A percentile compares a stretch with the other conserved stretches of the same genome.
phyloP scores from a whole-genome alignment of 441 rosid species.

The Metrosideros polymorpha region DNA sequence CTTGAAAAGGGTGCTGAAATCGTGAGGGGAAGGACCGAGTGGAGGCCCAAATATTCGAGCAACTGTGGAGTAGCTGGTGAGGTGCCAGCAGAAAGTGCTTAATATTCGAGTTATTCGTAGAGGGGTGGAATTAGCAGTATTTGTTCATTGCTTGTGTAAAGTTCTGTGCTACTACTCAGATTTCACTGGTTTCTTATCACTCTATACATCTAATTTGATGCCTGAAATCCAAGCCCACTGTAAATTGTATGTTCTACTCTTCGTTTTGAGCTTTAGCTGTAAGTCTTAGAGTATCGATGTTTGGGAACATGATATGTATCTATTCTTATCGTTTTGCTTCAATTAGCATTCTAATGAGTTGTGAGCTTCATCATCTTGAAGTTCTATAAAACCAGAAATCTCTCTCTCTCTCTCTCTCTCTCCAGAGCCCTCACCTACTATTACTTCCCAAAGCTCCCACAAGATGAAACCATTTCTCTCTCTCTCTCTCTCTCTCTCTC shows the following conservation, averaged over 20 bases:
- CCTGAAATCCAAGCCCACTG: background rate
- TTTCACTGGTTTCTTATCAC: background rate
- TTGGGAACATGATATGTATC: background rate
- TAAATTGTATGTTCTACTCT: background rate
- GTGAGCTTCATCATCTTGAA: background rate
- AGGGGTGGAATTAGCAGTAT: background rate
- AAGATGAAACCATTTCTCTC: no score
- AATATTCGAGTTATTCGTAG: background rate
- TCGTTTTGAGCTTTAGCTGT: background rate
- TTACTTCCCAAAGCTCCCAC: no score
- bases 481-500: background rate
- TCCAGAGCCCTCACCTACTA: no score
- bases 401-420: background rate
- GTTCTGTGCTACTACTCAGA: background rate
- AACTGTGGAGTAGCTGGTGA: constrained; percentile 23
- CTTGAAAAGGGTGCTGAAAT: constrained; percentile 16
- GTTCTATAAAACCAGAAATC: background rate
- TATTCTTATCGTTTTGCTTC: background rate
- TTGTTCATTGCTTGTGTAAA: constrained; percentile 19
- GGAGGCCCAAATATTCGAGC: constrained; percentile 19
- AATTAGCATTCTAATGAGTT: background rate
- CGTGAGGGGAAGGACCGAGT: constrained; percentile 13
- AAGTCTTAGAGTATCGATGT: background rate
- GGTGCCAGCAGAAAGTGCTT: constrained; percentile 32
- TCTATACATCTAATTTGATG: background rate